Evolutionary conservation across 169 alveolate species (phyloP), one percentile per base, ranked within the genome.

Genomic region (Pseudocohnilembus persalinus): DNA sequence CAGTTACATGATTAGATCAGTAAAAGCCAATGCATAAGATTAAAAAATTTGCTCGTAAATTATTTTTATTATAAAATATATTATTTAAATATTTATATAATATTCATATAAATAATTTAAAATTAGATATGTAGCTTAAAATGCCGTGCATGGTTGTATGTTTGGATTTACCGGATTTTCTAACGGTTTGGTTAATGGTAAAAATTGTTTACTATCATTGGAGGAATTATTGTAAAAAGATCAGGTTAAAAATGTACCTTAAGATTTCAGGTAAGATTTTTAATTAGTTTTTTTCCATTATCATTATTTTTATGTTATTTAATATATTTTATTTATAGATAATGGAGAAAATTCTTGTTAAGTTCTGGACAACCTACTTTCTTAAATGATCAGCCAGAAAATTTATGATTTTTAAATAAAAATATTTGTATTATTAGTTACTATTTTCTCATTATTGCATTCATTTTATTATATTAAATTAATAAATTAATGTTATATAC

Each of bases 111-210:
- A 31, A 32, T 0, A 29, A 49, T 34, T 26, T 29, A 0, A 35
- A 28, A n/a, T 34, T 35, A 79, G 84, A n/a, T 89, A 93, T 83
- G 85, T 96, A 27, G 96, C 97, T 25, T 85, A 93, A 82, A 92
- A 93, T 83, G 97, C 97, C 27, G 97, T 94, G 27, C 97, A 96
- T 85, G 97, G 96, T 29, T 95, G 97, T 26, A 93, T 96, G 96
- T 96, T 96, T 74, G 98, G 98, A 20, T 94, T 88, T 82, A 92
- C 97, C 1, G 95, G 95, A 33, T 96, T 94, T 85, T 87, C 97
- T 26, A 94, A 93, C 28, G 98, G 97, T 65, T 84, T 83, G 76
- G 96, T 94, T 49, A 91, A 92, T 34, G 85, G 92, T 80, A 82
- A 74, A 72, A 77, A 63, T 31, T 63, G 29, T 6, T 77, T 77